Base-by-base conservation (phyloP, 2,329 filamentous ascomycete species). In the Aspergillus chevalieri region DNA sequence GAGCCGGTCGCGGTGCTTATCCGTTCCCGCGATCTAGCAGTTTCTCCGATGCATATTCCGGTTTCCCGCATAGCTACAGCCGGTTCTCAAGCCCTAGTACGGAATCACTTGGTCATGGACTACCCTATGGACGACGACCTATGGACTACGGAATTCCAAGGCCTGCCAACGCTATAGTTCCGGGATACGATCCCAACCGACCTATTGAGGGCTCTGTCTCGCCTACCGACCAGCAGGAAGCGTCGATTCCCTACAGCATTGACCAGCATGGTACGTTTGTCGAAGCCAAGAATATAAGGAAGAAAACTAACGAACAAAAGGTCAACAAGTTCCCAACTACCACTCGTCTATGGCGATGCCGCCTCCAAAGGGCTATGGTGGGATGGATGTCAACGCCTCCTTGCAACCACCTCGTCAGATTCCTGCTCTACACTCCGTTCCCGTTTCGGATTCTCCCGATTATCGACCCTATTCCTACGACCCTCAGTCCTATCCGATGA, bases 21-120 rank as follows among this genome's bases (percentile, higher is more conserved):
- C 57, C 60, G 5, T 62, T 63, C 34, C 57, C 63, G 17, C 56
- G 66, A 43, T 69, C 67, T 6, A 69, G 64, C 55, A 70, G 67
- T 30, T 55, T 69, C 36, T 70, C 67, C 0, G 66, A 68, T 47
- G 52, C 63, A 6, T 63, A 60, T 44, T 47, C 60, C 14, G 56
- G 61, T 19, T 50, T 67, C n/a, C 38, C 38, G 49, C 64, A 63
- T 44, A 54, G 64, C n/a, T 61, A 58, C 4, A 58, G 57, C 22
- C 59, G 61, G 19, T 67, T 59, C 19, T 53, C 62, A 3, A 57
- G 59, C 17, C 52, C 65, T 28, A 57, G 61, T 12, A 46, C 59
- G 14, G 62, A 63, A 19, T 47, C 56, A 5, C 39, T 62, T 10
- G 50, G 44, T 33, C 60, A 61, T 46, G 52, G 53, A 12, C 45